Base-by-base conservation (phyloP, 306 rosid species). In the Dryas octopetala region DNA sequence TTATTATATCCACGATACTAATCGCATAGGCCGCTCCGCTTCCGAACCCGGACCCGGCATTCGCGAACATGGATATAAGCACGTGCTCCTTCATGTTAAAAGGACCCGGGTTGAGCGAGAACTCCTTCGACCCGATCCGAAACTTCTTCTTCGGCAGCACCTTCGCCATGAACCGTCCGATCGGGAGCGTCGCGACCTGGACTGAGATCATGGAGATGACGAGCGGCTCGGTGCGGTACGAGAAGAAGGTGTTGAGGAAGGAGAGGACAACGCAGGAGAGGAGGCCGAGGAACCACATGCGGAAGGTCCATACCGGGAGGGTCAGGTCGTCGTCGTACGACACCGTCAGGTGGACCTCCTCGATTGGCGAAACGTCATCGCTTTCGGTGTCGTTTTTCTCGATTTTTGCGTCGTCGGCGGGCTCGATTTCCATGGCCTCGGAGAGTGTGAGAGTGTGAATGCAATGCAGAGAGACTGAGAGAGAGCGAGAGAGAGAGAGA, bases 51-150 rank as follows among this genome's bases (percentile, higher is more conserved):
- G 89, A 75, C 0, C 97, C 97, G 0, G 93, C 98, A 59, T 93
- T 93, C 0, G 98, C 98, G 47, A 90, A 93, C 8, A 93, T 90
- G 12, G 95, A 80, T 13, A 93, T 89, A 1, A 93, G 83, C 12
- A 89, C 98, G 75, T 93, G 98, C 73, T 93, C 98, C 79, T 90
- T 93, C 84, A 87, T 85, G 84, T 93, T 93, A 63, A 90, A 93
- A 38, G 98, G 97, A 1, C 95, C 95, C 50, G 97, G 96, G 82
- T 92, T 92, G 3, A 92, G 41, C 0, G 96, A 88, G 50, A 90
- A 67, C 12, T 2, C 0, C 3, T 17, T 80, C 0, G 83, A 70
- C 32, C 91, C 89, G 19, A 92, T 1, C 0, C 62, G 63, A 52
- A 90, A 87, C 85, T 83, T 85, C 15, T 54, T 54, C 0, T 28